These are phyloP conservation scores for Phytophthora gonapodyides DNA, from an alignment of 352 stramenopile genomes.

Conservation along the genomic window DNA sequence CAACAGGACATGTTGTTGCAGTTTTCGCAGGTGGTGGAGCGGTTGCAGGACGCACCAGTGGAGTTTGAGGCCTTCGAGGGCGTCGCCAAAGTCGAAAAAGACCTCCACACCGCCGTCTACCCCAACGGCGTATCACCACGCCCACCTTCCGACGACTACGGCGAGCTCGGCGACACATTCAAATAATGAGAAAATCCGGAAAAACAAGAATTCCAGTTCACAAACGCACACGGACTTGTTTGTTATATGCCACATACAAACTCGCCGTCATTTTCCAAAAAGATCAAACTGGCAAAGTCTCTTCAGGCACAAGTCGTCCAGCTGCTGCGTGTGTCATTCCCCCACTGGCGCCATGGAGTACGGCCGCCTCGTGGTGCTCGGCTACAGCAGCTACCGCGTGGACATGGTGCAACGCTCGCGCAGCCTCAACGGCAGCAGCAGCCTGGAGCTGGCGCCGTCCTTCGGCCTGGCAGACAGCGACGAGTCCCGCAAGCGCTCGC, in stretches of 20 bases:
- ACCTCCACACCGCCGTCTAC: slow-evolving; percentile 21
- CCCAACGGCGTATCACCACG: slow-evolving; percentile 15
- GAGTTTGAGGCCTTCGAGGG: slow-evolving; percentile 49
- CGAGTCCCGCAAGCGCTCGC: slow-evolving; percentile 42
- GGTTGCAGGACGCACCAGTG: slow-evolving; percentile 51
- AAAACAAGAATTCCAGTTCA: slow-evolving; percentile 4
- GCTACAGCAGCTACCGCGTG: slow-evolving; percentile 86
- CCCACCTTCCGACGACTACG: neutral
- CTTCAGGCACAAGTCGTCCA: slow-evolving; percentile 4
- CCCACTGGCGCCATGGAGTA: slow-evolving; percentile 62
- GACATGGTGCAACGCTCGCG: slow-evolving; percentile 42
- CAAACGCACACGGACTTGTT: slow-evolving; percentile 1
- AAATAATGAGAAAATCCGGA: slow-evolving; percentile 5
- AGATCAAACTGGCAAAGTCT: slow-evolving; percentile 7
- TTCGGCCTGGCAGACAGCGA: slow-evolving; percentile 44
- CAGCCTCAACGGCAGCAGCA: slow-evolving; percentile 27
- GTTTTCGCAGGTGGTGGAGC: slow-evolving; percentile 62
- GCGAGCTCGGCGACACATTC: slow-evolving; percentile 2
- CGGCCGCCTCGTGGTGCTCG: slow-evolving; percentile 80
- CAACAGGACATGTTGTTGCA: slow-evolving; percentile 62
- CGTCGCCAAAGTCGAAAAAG: slow-evolving; percentile 15
- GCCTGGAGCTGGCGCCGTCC: slow-evolving; percentile 23
- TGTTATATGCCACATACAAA: slow-evolving; percentile 20
- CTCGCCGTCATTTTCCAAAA: slow-evolving; percentile 3
- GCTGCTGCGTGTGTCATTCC: slow-evolving; percentile 20